Evolutionary conservation across 768 basidiomycete species (phyloP).

Genomic region (Leccinum subtestaceum): DNA sequence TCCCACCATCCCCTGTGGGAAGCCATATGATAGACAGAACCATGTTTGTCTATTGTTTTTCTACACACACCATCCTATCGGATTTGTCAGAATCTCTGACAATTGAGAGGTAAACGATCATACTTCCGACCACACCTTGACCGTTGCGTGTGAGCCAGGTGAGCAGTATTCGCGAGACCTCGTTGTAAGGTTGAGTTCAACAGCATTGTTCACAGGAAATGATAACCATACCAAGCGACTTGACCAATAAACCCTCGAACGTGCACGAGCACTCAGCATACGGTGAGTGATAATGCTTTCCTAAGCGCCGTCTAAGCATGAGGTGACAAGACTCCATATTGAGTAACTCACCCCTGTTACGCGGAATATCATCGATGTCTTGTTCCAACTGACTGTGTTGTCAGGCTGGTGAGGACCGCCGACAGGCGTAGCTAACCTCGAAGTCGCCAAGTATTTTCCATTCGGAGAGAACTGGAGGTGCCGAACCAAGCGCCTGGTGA

Average conservation of each 20-base stretch:
- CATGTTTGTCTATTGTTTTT: conserved; percentile 45
- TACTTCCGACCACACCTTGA: conserved; percentile 55
- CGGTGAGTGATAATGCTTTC: conserved; percentile 44
- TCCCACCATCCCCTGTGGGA: conserved; percentile 45
- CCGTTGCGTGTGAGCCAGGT: conserved; percentile 46
- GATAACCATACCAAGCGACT: conserved; percentile 44
- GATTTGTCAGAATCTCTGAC: conserved; percentile 7
- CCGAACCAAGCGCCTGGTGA: conserved; percentile 48
- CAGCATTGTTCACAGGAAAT: not conserved
- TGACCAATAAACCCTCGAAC: conserved; percentile 53
- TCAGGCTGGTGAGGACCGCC: conserved; percentile 3
- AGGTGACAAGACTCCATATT: conserved; percentile 4
- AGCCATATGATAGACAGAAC: conserved; percentile 55
- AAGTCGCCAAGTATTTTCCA: conserved; percentile 52
- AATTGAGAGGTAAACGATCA: conserved; percentile 9
- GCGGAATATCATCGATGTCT: conserved; percentile 48
- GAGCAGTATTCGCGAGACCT: conserved; percentile 46
- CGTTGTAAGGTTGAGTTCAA: conserved; percentile 11
- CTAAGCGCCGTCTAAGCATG: conserved; percentile 28
- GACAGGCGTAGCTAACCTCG: conserved; percentile 36
- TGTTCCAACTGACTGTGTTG: conserved; percentile 41
- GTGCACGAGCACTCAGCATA: conserved; percentile 40
- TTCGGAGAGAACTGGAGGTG: conserved; percentile 57
- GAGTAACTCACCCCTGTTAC: conserved; percentile 43
- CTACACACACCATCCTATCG: conserved; percentile 48